phyloP scores from a whole-genome alignment of 768 basidiomycete genomes.

The Boletus speciosus region DNA sequence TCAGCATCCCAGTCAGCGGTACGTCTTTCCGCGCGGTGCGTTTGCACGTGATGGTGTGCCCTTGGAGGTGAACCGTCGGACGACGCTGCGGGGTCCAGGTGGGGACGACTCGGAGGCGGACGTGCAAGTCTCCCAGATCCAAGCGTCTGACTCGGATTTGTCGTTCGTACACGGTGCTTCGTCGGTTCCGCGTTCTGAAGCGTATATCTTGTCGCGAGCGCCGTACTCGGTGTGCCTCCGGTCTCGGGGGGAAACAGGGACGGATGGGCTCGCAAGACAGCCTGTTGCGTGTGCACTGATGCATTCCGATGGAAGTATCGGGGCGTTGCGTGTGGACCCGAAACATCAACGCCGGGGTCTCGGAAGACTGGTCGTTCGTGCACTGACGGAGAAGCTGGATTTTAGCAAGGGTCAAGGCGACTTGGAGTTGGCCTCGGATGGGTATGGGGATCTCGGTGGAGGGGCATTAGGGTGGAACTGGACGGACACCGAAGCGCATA shows the following conservation, averaged over 20 bases:
- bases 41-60: neutral
- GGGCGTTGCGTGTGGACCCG: conserved; percentile 7
- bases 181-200: conserved; percentile 14
- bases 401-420: neutral
- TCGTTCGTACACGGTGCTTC: conserved; percentile 8
- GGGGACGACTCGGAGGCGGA: neutral
- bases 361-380: conserved; percentile 8
- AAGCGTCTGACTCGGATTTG: conserved; percentile 6
- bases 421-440: neutral
- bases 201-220: conserved; percentile 19
- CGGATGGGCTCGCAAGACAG: neutral
- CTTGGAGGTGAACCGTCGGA: neutral
- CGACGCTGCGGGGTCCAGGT: neutral
- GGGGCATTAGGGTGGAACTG: conserved; percentile 25
- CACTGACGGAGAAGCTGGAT: conserved; percentile 9
- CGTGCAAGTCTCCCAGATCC: conserved; percentile 6
- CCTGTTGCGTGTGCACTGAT: conserved; percentile 16
- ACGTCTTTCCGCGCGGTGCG: conserved; percentile 1
- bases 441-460: conserved; percentile 14
- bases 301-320: conserved; percentile 22
- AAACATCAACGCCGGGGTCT: conserved; percentile 11
- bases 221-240: conserved; percentile 25
- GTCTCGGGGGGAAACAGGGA: neutral
- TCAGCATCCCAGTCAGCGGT: conserved; percentile 1
- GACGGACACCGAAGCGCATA: conserved; percentile 9